Evolutionary conservation across 768 basidiomycete species (phyloP), one percentile per base, ranked within the genome.

Genomic region (Mycena latifolia): DNA sequence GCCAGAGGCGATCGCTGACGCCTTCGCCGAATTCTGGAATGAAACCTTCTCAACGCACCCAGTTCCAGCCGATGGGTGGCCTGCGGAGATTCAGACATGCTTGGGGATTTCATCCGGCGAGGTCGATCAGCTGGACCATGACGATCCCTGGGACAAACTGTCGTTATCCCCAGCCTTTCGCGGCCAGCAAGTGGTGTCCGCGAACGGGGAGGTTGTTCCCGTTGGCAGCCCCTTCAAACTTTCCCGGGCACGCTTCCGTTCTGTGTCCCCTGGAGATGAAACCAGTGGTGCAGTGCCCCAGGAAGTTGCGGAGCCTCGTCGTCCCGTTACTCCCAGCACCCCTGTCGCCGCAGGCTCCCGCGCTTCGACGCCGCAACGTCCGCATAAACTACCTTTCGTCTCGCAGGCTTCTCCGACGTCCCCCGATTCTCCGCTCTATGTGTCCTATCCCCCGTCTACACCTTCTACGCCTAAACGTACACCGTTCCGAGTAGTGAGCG

Each of bases 11-110:
- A 79, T 84, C 5, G 74, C 76, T 15, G 84, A 87, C 8, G 81
- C 88, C 3, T 92, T 94, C 71, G 73, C 73, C 9, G 85, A 86
- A 31, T 90, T 90, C 72, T 93, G 92, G 92, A 74, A 80, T 18
- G 69, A 78, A 2, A 80, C 81, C 3, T 92, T 82, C 65, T 79
- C 79, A 14, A 56, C 74, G 2, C 37, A 80, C 25, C 66, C 78
- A 4, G 76, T 79, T 25, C 89, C 90, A 0, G 65, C 73, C 17
- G 72, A 71, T 2, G 88, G 86, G 7, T 93, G 90, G 90, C 84
- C 89, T 0, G 77, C 78, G 29, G 76, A 80, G 43, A 79, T 91
- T 22, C 70, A 65, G 29, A 65, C 66, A 51, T 78, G 77, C 60
- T 64, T 80, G 58, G 56, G 67, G 27, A 61, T 59, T 52, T 35